Evolutionary conservation across 208 protist species (phyloP), one percentile per base, ranked within the genome.

Genomic region (Wallacemonas sp.): DNA sequence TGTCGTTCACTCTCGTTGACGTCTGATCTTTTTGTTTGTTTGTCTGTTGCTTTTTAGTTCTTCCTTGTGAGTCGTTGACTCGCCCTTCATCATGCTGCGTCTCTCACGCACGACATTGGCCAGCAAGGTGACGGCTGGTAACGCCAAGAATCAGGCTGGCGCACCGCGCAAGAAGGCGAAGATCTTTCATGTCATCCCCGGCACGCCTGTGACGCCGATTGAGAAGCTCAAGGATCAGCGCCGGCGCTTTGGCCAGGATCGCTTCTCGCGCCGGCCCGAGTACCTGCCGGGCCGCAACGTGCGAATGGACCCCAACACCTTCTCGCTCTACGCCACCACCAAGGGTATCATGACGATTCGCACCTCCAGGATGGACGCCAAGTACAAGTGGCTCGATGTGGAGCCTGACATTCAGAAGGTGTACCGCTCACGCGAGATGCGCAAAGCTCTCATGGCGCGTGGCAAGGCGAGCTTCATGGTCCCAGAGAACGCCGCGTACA

Each of bases 371-470:
- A 90, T 93, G 34, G 68, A 93, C 69, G 77, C 81, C 3, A 64
- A 54, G 1, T 93, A 88, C 78, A 88, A 88, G 72, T 95, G 89
- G 87, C 41, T 95, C 11, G 86, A 93, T 24, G 82, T 95, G 34
- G 86, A 95, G 69, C 84, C 86, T 3, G 89, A 95, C 61, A 92
- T 95, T 63, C 84, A 93, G 48, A 93, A 93, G 68, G 77, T 92
- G n/a, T 72, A 70, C 56, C 82, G 86, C 54, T 79, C 73, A 26
- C 67, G 61, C 16, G 56, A 78, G 44, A 85, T 95, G 84, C 85
- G 86, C 33, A 38, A 54, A 2, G 81, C 79, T 4, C 71, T 93
- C 43, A 21, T 23, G 61, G 56, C 24, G 24, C 80, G 82, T 12
- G 84, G 77, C 8, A 64, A 67, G 76, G 78, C 78, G 8, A 87